A percentile compares a stretch with the other conserved stretches of the same genome.
Evolutionary conservation across 495 filamentous ascomycete species (phyloP).

Genomic region (Paragyromitra xinjiangensis): DNA sequence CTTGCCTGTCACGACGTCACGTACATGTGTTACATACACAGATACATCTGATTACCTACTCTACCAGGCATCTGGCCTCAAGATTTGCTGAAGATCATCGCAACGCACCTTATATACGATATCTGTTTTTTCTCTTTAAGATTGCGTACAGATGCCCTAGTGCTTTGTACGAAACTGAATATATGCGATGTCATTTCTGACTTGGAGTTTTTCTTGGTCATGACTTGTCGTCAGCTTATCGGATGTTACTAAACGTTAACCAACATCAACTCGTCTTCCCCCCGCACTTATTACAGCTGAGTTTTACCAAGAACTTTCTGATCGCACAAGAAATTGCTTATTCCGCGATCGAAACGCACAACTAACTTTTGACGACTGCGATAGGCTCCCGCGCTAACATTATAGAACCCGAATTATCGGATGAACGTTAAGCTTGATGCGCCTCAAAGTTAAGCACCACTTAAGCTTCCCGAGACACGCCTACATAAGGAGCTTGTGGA

Average conservation of each 20-base stretch:
- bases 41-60: conserved; percentile 28
- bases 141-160: conserved; percentile 2
- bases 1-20: conserved; percentile 20
- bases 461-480: conserved; percentile 18
- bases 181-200: conserved; percentile 31
- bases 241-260: neutral
- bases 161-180: neutral
- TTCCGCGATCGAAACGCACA: conserved; percentile 18
- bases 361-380: neutral
- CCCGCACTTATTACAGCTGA: conserved; percentile 7
- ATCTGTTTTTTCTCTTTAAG: conserved; percentile 15
- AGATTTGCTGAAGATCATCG: conserved; percentile 6
- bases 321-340: conserved; percentile 20
- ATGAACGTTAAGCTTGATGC: conserved; percentile 31
- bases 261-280: neutral
- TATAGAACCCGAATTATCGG: conserved; percentile 17
- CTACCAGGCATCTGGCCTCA: conserved; percentile 12
- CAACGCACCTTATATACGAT: neutral
- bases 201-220: conserved; percentile 24
- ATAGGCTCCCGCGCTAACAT: conserved; percentile 12
- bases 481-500: neutral
- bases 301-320: conserved; percentile 16
- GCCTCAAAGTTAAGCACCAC: neutral
- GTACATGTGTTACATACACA: conserved; percentile 25
- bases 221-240: conserved; percentile 29